Evolutionary conservation across 78 protist genomes (phyloP).

Genomic region (Cyanophora paradoxa): DNA sequence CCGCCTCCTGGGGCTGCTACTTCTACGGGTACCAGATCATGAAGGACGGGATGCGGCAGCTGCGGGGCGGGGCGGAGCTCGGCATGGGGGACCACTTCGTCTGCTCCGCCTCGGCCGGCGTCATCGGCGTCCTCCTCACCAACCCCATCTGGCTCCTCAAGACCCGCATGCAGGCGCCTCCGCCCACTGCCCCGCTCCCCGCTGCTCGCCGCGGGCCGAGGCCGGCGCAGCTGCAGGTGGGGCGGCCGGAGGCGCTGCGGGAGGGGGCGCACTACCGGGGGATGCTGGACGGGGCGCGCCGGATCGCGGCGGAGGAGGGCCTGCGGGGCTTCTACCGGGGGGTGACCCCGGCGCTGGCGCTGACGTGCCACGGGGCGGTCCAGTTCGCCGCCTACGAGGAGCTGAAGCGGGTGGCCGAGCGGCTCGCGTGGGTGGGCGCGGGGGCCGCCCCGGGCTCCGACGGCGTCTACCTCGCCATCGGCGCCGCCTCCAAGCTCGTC

Average conservation of each 20-base stretch:
- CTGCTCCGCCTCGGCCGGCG: neutral
- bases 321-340: constrained; percentile 35
- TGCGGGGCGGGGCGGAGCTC: too few species aligned
- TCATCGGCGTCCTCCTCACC: constrained; percentile 1
- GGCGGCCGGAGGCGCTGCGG: too few species aligned
- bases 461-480: too few species aligned
- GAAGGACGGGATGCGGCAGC: neutral
- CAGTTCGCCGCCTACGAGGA: constrained; percentile 46
- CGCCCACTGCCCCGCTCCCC: too few species aligned
- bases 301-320: constrained; percentile 11
- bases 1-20: constrained; percentile 8
- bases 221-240: too few species aligned
- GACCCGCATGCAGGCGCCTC: constrained; percentile 33
- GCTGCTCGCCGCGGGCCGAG: too few species aligned
- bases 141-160: constrained; percentile 49
- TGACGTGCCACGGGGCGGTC: constrained; percentile 4
- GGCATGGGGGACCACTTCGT: neutral
- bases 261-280: too few species aligned
- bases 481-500: too few species aligned
- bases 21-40: neutral
- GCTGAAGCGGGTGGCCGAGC: too few species aligned
- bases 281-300: neutral
- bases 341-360: constrained; percentile 9
- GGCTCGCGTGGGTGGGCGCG: too few species aligned
- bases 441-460: too few species aligned